phyloP scores from a whole-genome alignment of 768 basidiomycete species.

The Cubamyces lactineus region DNA sequence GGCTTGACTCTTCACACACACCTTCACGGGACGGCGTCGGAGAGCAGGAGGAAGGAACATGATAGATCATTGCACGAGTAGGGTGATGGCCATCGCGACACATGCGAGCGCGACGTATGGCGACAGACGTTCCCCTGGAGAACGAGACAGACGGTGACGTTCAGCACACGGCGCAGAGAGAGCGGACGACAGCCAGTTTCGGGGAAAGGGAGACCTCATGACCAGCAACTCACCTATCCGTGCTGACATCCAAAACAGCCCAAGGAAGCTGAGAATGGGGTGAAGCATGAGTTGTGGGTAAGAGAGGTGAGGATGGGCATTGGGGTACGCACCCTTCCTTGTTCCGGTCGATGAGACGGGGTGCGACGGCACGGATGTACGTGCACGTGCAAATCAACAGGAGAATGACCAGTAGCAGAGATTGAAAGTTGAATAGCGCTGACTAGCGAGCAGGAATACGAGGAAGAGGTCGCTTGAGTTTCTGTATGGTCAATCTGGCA shows the following conservation, averaged over 20 bases:
- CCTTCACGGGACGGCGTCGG: too few species aligned
- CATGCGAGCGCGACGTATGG: conserved; percentile 96
- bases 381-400: conserved; percentile 97
- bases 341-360: conserved; percentile 89
- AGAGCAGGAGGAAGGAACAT: neutral
- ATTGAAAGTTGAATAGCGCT: conserved; percentile 98
- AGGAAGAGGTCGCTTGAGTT: neutral
- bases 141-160: neutral
- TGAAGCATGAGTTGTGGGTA: neutral
- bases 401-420: conserved; percentile 89
- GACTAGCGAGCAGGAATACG: conserved; percentile 59
- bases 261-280: conserved; percentile 66
- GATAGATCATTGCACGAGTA: conserved; percentile 52
- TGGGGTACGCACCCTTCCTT: conserved; percentile 79
- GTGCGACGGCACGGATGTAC: conserved; percentile 89
- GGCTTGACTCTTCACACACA: too few species aligned
- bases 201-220: too few species aligned
- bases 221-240: conserved; percentile 79
- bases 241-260: conserved; percentile 94
- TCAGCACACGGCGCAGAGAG: neutral
- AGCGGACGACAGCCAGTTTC: too few species aligned
- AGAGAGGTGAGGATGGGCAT: neutral
- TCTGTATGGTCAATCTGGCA: too few species aligned
- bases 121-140: conserved; percentile 87
- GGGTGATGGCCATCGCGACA: conserved; percentile 85